Conservation (phyloP, 108 stramenopile genomes). For the Cyclotella sp. region DNA sequence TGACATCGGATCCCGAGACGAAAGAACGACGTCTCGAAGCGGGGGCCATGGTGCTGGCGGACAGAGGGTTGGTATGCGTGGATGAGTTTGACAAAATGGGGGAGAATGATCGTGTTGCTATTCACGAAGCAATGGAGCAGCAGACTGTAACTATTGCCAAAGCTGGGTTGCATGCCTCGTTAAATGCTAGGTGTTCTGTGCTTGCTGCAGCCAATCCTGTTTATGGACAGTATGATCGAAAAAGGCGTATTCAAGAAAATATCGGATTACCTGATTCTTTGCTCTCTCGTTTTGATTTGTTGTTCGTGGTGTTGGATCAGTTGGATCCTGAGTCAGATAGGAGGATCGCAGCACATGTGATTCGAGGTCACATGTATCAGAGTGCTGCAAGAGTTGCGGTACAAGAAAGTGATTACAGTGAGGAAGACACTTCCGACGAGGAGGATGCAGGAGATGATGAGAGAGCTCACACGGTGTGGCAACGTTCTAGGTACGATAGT, state of each 20-base stretch:
- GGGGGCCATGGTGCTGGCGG: conserved; percentile 99
- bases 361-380: conserved; percentile 94
- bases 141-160: conserved; percentile 99
- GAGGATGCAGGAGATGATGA: conserved; percentile 45
- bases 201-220: conserved; percentile 99
- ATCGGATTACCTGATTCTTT: conserved; percentile 99
- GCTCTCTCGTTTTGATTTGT: conserved; percentile 98
- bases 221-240: conserved; percentile 99
- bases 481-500: conserved; percentile 56
- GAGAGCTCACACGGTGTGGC: conserved; percentile 77
- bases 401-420: conserved; percentile 83
- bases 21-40: conserved; percentile 97
- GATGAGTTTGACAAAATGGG: conserved; percentile 98
- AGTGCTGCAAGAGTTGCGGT: conserved; percentile 68
- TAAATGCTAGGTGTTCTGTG: conserved; percentile 97
- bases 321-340: conserved; percentile 95
- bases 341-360: conserved; percentile 95
- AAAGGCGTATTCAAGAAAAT: conserved; percentile 95
- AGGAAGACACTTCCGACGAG: conserved; percentile 68
- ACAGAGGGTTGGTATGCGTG: conserved; percentile 98
- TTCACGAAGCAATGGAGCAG: conserved; percentile 99
- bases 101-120: conserved; percentile 95
- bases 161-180: conserved; percentile 94
- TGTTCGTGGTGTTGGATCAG: conserved; percentile 99
- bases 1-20: conserved; percentile 97